Evolutionary conservation across 2,329 filamentous ascomycete genomes (phyloP).

Genomic region (Thyridium curvatum): DNA sequence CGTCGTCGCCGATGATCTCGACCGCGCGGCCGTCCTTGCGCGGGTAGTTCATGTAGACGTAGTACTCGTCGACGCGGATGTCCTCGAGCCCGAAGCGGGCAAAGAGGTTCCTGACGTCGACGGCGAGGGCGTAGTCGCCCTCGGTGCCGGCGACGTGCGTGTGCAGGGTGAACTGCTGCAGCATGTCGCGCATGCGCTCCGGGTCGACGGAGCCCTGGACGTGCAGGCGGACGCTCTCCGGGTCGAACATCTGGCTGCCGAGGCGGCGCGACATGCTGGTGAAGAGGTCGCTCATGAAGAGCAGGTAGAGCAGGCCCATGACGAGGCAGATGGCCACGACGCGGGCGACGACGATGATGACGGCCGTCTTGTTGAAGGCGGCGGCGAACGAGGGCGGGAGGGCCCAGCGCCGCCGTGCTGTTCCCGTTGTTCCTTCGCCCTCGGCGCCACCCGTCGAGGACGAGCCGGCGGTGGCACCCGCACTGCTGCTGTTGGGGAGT

Average conservation of each 20-base stretch:
- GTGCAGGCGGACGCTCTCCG: constrained; percentile 72
- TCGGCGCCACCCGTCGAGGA: constrained; percentile 23
- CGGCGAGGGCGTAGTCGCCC: constrained; percentile 79
- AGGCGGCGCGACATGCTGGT: constrained; percentile 56
- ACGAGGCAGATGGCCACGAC: constrained; percentile 71
- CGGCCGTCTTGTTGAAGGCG: constrained; percentile 32
- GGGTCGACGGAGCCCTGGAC: constrained; percentile 69
- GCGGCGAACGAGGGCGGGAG: constrained; percentile 20
- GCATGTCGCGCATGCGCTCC: constrained; percentile 61
- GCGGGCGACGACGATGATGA: constrained; percentile 62
- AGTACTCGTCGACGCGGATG: constrained; percentile 70
- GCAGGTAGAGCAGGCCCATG: constrained; percentile 69
- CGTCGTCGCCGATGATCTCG: constrained; percentile 67
- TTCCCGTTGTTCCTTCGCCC: constrained; percentile 12
- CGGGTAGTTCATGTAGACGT: constrained; percentile 91
- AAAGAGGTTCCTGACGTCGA: constrained; percentile 79
- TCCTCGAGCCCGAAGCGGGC: constrained; percentile 65
- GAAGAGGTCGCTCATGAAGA: constrained; percentile 83
- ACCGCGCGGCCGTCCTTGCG: constrained; percentile 70
- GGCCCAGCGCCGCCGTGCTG: constrained; percentile 12
- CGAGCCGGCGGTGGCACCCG: constrained; percentile 14
- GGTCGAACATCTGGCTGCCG: constrained; percentile 69
- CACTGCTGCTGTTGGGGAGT: constrained; percentile 18
- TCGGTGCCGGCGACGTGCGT: constrained; percentile 93
- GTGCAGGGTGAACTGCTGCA: constrained; percentile 73